Evolutionary conservation across 2,329 filamentous ascomycete species (phyloP), one percentile per base, ranked within the genome.

Genomic region (Sporothrix brasiliensis): DNA sequence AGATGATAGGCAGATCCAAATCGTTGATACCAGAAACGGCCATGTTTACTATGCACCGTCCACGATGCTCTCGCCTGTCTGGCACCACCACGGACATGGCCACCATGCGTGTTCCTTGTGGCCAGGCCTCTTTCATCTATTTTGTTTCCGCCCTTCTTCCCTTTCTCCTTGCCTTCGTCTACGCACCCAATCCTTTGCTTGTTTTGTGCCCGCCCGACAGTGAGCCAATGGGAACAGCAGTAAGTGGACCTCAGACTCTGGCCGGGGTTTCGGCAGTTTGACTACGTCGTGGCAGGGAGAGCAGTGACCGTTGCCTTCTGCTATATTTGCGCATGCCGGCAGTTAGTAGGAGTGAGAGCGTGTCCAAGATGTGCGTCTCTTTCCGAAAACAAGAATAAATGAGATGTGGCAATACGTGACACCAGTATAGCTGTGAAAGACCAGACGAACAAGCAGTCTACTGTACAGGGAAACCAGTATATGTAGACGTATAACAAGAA

Each of bases 401-500:
- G 53, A 56, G 53, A 61, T 61, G 56, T 2, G n/a, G 34, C 9
- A 61, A 61, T 61, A 44, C 34, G 19, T 41, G 56, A 60, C 44
- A n/a, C 14, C 11, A 7, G 56, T 61, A 61, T 61, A 61, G 19
- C 56, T 61, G 34, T 3, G 44, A 44, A 61, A 58, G 52, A 68
- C 66, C n/a, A 68, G 49, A 41, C 13, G n/a, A 56, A 27, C 4
- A 34, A 34, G 34, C 27, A 34, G 66, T 2, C 21, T 24, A 13
- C 10, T 30, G 21, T 14, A 34, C 24, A 27, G n/a, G 50, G 4
- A 39, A 39, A 34, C 19, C 34, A 39, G 30, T 53, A 54, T 58
- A 68, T 58, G 52, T 68, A 58, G 52, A 68, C 66, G 52, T 68
- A 56, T 68, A 58, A 56, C 24, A 58, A 6, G n/a, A 47, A 24